Evolutionary conservation across 352 stramenopile genomes (phyloP), one percentile per base, ranked within the genome.

Genomic region (Phytopythium aichiense): DNA sequence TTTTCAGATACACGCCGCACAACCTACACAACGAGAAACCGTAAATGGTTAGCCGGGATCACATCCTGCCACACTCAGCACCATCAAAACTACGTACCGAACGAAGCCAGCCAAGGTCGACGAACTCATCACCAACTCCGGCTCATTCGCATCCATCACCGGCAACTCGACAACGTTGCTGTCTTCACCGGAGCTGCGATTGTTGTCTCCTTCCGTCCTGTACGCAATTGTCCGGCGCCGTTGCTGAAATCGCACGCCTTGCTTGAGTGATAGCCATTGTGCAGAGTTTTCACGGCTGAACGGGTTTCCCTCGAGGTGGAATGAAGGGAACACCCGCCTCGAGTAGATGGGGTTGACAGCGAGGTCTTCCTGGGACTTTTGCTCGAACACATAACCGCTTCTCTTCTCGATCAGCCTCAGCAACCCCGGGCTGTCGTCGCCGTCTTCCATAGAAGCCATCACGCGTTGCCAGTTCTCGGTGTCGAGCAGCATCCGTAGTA

Each of bases 401-500:
- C 87, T 73, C 52, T 91, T 90, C 54, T 95, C 84, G 22, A 95
- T 86, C 31, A 95, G 51, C 2, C 71, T 66, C 23, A 91, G 58
- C 49, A 93, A 73, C 15, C 73, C 72, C 15, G 51, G 33, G n/a
- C 78, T 77, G 48, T 79, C 68, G 52, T 78, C 67, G 9, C 79
- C 75, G 35, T 85, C 69, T 43, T 72, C 74, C 12, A 76, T 79
- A 12, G 77, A 65, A 25, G 71, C 75, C 48, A 78, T 75, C 9
- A 95, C 72, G 2, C 87, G 85, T 31, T 90, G 72, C 87, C 87
- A 95, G 37, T 84, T 93, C 60, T 95, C 87, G 7, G 85, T 92
- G 37, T 95, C 87, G 31, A 93, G 53, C 38, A 94, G 78, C 85
- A 95, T 94, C 31, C 87, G 76, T 42, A 85, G 69, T 45, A 93